Conservation (phyloP, 768 basidiomycete genomes). For the Lactifluus pinguis region DNA sequence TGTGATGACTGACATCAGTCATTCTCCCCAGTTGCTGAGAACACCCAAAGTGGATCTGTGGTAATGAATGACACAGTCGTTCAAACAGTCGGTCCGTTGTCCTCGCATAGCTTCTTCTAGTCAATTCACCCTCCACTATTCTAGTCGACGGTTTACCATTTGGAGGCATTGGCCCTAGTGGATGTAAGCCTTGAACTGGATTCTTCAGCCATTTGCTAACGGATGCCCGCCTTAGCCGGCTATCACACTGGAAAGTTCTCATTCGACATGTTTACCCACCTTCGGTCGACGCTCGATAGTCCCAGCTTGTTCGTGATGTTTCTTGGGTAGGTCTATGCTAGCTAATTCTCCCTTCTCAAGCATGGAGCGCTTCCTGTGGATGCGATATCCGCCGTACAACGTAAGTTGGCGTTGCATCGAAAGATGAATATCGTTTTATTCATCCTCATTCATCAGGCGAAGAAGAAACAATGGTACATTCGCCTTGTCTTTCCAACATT, state of each 20-base stretch:
- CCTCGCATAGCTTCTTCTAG: neutral
- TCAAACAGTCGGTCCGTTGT: conserved; percentile 44
- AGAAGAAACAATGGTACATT: conserved; percentile 23
- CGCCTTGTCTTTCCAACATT: conserved; percentile 27
- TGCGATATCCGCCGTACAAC: conserved; percentile 33
- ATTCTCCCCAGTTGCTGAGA: conserved; percentile 44
- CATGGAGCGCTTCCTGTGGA: conserved; percentile 27
- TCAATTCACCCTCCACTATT: neutral
- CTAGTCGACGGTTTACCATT: conserved; percentile 59
- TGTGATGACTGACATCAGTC: neutral
- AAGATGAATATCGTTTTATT: neutral
- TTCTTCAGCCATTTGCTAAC: conserved; percentile 5
- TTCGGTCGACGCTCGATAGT: conserved; percentile 44
- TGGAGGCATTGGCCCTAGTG: conserved; percentile 64
- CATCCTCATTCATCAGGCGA: conserved; percentile 12
- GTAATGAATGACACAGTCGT: conserved; percentile 63
- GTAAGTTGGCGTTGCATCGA: conserved; percentile 20
- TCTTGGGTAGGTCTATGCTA: neutral
- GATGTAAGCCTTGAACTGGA: conserved; percentile 39
- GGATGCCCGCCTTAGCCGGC: conserved; percentile 38
- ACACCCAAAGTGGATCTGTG: conserved; percentile 63
- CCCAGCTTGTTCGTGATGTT: conserved; percentile 29
- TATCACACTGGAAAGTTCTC: conserved; percentile 62
- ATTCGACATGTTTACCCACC: conserved; percentile 75
- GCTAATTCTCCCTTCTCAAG: conserved; percentile 14